These are phyloP conservation scores for Saccharomyces hybrid DNA, from an alignment of 1,139 yeast genomes.

Conservation along the genomic window DNA sequence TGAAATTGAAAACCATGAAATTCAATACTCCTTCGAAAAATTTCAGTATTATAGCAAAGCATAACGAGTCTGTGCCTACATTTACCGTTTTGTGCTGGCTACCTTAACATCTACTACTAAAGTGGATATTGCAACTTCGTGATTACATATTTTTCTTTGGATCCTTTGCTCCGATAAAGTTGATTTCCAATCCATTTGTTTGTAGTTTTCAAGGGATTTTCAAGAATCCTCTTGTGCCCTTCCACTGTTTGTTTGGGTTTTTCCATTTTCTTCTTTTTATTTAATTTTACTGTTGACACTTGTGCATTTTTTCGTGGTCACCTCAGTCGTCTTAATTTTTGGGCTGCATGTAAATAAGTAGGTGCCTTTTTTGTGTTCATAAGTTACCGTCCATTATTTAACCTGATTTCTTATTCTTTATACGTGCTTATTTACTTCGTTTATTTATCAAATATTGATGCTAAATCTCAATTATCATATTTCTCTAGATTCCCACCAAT, in stretches of 20 bases:
- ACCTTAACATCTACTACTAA: neutral
- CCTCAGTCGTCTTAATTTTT: neutral
- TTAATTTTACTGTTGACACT: neutral
- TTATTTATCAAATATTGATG: too few relatives aligned
- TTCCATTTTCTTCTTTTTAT: too few relatives aligned
- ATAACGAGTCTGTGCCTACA: neutral
- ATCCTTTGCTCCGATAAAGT: neutral
- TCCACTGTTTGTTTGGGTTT: too few relatives aligned
- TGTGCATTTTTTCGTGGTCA: neutral
- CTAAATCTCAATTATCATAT: neutral
- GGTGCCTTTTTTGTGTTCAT: neutral
- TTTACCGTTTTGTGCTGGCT: too few relatives aligned
- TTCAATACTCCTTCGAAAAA: slow-evolving; percentile 17
- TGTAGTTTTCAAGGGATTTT: neutral
- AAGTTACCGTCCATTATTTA: neutral
- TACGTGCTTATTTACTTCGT: neutral
- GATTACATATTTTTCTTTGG: neutral
- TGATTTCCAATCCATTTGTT: neutral
- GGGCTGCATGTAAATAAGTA: neutral
- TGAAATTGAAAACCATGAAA: slow-evolving; percentile 53
- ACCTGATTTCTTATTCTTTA: neutral
- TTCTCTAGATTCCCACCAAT: slow-evolving; percentile 20
- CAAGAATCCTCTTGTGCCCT: too few relatives aligned
- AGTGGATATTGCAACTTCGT: neutral
- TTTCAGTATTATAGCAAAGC: slow-evolving; percentile 14